Percentiles rank a stretch among this genome's conserved stretches.
These are phyloP conservation scores for Phytopythium kandeliae DNA, from an alignment of 352 stramenopile species.

Conservation along the genomic window DNA sequence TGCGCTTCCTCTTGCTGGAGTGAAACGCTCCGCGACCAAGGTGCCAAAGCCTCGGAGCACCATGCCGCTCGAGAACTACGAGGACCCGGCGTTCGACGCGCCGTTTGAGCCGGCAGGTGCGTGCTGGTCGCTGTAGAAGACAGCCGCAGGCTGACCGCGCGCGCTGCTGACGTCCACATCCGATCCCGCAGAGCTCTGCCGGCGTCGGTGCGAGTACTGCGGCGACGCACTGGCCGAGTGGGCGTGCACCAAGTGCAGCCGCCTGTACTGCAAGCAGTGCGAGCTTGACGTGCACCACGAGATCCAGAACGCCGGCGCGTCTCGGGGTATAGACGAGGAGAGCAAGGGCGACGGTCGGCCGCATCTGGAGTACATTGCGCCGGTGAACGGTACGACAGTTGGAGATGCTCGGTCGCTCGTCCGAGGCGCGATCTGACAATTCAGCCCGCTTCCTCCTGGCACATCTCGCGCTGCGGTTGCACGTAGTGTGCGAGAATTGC, in stretches of 20 bases:
- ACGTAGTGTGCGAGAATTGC: conserved; percentile 49
- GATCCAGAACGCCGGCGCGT: conserved; percentile 8
- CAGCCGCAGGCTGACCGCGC: too few relatives aligned
- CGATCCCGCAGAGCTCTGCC: conserved; percentile 31
- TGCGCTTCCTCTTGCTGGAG: too few relatives aligned
- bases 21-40: too few relatives aligned
- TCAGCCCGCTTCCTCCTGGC: too few relatives aligned
- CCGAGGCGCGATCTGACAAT: not conserved
- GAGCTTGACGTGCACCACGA: conserved; percentile 38
- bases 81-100: conserved; percentile 32
- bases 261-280: conserved; percentile 40
- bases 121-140: not conserved
- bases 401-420: not conserved
- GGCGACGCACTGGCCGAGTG: conserved; percentile 26
- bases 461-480: not conserved
- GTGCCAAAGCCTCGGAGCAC: not conserved
- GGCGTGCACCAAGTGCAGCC: conserved; percentile 35
- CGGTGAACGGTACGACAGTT: conserved; percentile 32
- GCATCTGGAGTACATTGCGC: conserved; percentile 40
- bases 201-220: conserved; percentile 36
- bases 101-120: conserved; percentile 24
- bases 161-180: not conserved
- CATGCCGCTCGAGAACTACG: conserved; percentile 21
- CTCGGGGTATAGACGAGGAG: conserved; percentile 27
- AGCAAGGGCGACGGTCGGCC: conserved; percentile 36